Conservation (phyloP, 225 moss, liverwort and hornwort genomes). For the Marchantia polymorpha region DNA sequence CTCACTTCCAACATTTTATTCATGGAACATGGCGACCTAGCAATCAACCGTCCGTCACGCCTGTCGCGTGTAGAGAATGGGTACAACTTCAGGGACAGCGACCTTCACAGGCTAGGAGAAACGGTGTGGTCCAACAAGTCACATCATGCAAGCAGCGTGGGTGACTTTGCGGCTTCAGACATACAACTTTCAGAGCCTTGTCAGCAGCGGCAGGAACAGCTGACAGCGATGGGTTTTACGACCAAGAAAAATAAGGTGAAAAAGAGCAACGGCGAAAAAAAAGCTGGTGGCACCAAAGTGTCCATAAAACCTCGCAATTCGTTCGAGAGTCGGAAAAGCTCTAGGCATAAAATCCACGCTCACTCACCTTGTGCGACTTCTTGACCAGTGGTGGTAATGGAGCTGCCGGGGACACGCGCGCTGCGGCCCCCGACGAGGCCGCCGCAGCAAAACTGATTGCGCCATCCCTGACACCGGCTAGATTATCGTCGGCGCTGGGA, state of each 20-base stretch:
- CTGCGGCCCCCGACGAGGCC: constrained; percentile 25
- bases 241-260: no score
- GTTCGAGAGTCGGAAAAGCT: background rate
- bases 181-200: background rate
- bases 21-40: background rate
- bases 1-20: background rate
- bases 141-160: background rate
- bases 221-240: no score
- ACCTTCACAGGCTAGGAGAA: background rate
- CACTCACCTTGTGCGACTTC: constrained; percentile 79
- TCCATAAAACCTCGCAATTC: background rate
- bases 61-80: background rate
- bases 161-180: background rate
- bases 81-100: background rate
- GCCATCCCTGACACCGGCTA: constrained; percentile 6
- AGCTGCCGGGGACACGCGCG: constrained; percentile 20
- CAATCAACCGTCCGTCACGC: background rate
- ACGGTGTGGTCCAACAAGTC: background rate
- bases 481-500: background rate
- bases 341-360: background rate
- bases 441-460: constrained; percentile 2
- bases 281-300: background rate
- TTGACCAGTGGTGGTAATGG: constrained; percentile 61
- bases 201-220: no score
- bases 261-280: background rate